Conservation (phyloP, 495 filamentous ascomycete genomes). For the Xylaria flabelliformis region DNA sequence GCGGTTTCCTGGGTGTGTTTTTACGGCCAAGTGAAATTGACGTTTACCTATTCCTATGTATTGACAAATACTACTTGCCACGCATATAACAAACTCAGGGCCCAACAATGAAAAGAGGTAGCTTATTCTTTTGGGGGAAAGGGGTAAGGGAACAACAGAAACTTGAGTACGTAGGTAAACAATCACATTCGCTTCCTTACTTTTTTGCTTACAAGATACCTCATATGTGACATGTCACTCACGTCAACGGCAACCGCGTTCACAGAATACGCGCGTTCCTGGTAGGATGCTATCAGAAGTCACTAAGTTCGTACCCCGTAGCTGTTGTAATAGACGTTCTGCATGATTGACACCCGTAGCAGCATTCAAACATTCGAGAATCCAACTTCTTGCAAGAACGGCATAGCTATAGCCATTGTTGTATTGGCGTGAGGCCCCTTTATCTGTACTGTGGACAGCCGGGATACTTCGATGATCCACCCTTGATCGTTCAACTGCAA, state of each 20-base stretch:
- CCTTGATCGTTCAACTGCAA: no score
- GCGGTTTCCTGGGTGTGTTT: neutral
- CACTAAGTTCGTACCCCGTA: no score
- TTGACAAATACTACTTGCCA: neutral
- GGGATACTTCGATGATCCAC: no score
- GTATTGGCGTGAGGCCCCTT: no score
- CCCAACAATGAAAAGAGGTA: neutral
- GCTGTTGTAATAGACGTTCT: no score
- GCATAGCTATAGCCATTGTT: no score
- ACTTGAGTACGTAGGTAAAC: neutral
- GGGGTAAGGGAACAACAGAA: neutral
- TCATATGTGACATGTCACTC: neutral
- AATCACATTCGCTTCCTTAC: neutral
- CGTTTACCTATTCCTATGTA: neutral
- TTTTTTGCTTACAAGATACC: neutral
- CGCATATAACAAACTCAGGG: neutral
- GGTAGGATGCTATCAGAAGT: no score
- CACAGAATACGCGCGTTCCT: neutral
- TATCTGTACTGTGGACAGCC: no score
- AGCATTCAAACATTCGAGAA: no score
- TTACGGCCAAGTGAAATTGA: slow-evolving; percentile 5
- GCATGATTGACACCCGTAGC: no score
- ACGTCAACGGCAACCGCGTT: neutral
- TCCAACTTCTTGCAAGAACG: no score
- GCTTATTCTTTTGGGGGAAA: neutral